Base-by-base conservation (phyloP, 2,329 filamentous ascomycete genomes). In the Trichoderma harzianum region DNA sequence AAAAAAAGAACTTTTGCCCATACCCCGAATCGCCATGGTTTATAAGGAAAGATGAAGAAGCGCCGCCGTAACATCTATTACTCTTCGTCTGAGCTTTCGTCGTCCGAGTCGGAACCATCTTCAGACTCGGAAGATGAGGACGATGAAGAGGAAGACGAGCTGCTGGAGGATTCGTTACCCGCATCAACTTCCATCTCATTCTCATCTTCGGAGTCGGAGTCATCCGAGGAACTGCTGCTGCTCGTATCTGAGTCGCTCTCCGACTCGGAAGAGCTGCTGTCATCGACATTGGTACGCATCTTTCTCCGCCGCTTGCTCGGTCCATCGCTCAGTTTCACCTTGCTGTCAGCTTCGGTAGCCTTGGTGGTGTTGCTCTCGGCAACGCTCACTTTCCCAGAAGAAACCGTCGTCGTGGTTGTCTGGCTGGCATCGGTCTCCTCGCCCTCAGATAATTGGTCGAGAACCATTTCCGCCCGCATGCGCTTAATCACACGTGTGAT, bases 391-490 rank as follows among this genome's bases (percentile, higher is more conserved):
- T 79, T 80, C 39, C 75, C 76, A 47, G 79, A 78, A n/a, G 78
- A 78, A 26, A n/a, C 26, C 28, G 78, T 78, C 7, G 76, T 76
- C 3, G 69, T 58, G 21, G 78, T 78, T 8, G 76, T 77, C 12
- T 75, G 76, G 75, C 78, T 80, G 47, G 75, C 69, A 72, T 80
- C 80, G 61, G 80, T 82, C 69, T 84, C 83, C 26, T 83, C 85
- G 63, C 81, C 82, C 66, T 86, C 85, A 1, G 83, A 85, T n/a
- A 91, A 81, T 76, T 88, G 85, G 36, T 85, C 85, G 39, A 89
- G 75, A 34, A 91, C 83, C 74, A 85, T 83, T 78, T 91, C 89
- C 10, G 89, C 87, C 36, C 89, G 87, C 83, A 90, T 89, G 69
- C 89, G 87, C 83, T 89, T 90, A 60, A 89, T 84, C 66, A 90